Evolutionary conservation across 2,329 filamentous ascomycete genomes (phyloP), one percentile per base, ranked within the genome.

Genomic region (Alternaria gaisen): DNA sequence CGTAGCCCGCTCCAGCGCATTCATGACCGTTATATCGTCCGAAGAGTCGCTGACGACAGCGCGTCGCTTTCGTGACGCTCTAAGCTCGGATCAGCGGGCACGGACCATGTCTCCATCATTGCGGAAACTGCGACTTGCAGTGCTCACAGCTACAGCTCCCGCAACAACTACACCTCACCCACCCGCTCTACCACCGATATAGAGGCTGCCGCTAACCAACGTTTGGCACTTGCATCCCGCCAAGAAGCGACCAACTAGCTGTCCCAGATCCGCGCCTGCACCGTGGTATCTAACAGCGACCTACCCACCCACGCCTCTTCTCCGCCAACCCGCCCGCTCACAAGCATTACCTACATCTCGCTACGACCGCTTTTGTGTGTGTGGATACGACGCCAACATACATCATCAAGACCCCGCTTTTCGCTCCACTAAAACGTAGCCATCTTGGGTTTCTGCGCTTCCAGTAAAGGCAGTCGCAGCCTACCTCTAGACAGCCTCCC

Each of bases 191-290:
- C 38, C 48, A 22, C 48, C 58, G 55, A 60, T 64, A 58, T 53
- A 58, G 50, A 61, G 61, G 56, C 63, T 53, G 24, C 26, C 26
- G 44, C 48, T 22, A 53, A 54, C 59, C 20, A 44, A 52, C 50
- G 61, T 60, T 55, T 64, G 56, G 63, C 60, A 58, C 57, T 56
- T 28, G 42, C 60, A 53, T 47, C 34, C 60, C 44, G 52, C 56
- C 63, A 56, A 16, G 51, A 59, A 44, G 56, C 38, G 20, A 41
- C 48, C 55, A 54, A 48, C 58, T 59, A 60, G 58, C 67, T 60
- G 62, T 59, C 59, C 60, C 57, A 72, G 67, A 68, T 56, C 67
- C 74, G 67, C 75, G 75, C 75, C 75, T 78, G 75, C 75, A 78
- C 75, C 76, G 76, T 75, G 75, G 63, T 62, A 62, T 72, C 66